Evolutionary conservation across 169 alveolate genomes (phyloP).

Genomic region (Plasmodium ovale): DNA sequence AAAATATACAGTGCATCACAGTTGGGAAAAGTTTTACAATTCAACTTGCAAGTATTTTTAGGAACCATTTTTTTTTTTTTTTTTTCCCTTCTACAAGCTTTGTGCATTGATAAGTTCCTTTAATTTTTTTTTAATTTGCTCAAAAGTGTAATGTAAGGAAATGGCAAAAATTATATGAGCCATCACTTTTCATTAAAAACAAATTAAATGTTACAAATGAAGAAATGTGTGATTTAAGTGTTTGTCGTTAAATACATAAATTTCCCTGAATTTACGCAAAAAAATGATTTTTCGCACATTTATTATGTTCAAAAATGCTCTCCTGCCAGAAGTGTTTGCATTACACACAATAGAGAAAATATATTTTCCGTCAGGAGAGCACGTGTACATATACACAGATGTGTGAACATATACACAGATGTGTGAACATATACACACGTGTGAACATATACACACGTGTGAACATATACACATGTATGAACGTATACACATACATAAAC

Average conservation of each 20-base stretch:
- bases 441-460: no score
- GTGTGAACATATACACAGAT: no score
- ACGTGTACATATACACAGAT: not conserved
- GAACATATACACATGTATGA: no score
- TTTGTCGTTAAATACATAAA: not conserved
- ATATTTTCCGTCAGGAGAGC: not conserved
- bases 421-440: no score
- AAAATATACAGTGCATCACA: not conserved
- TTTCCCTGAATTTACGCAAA: not conserved
- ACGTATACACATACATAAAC: no score
- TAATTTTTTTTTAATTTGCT: not conserved
- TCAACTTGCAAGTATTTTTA: not conserved
- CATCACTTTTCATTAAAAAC: conserved; percentile 1
- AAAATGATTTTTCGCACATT: conserved; percentile 9
- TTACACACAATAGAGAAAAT: conserved; percentile 35
- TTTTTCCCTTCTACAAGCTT: conserved; percentile 2
- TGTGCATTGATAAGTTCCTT: not conserved
- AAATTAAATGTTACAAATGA: conserved; percentile 18
- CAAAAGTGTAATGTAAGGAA: conserved; percentile 15
- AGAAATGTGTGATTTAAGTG: conserved; percentile 9
- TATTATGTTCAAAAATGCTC: not conserved
- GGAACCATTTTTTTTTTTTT: conserved; percentile 16
- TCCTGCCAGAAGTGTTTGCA: conserved; percentile 3
- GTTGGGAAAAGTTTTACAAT: not conserved
- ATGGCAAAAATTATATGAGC: not conserved